These are phyloP conservation scores for Chenopodium quinoa DNA, from an alignment of 148 eudicot genomes.

Conservation along the genomic window DNA sequence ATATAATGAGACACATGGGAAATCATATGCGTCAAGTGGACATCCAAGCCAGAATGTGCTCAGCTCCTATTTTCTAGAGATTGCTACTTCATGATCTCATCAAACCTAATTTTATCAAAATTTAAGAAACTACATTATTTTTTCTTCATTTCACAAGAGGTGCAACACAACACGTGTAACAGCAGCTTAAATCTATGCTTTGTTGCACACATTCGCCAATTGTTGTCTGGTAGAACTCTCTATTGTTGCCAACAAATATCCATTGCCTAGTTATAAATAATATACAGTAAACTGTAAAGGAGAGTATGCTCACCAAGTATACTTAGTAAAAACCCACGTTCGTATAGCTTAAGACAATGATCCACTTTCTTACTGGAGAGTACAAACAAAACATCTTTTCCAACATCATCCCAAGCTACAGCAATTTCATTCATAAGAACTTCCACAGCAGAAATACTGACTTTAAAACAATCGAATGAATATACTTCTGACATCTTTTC, in stretches of 20 bases:
- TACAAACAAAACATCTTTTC: conserved; percentile 43
- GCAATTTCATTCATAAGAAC: conserved; percentile 38
- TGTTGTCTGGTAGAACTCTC: neutral
- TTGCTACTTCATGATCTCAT: neutral
- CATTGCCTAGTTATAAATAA: neutral
- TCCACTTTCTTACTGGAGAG: conserved; percentile 40
- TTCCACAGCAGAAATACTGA: conserved; percentile 33
- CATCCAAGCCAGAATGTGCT: neutral
- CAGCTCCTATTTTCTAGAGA: neutral
- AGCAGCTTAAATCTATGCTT: neutral
- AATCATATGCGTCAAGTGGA: neutral
- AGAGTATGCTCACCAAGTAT: conserved; percentile 53
- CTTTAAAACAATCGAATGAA: conserved; percentile 42
- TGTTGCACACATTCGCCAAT: neutral
- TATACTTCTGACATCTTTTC: conserved; percentile 38
- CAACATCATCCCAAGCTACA: conserved; percentile 46
- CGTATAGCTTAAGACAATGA: conserved; percentile 30
- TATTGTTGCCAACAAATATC: neutral
- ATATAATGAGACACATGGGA: neutral
- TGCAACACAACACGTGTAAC: neutral
- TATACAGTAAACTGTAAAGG: neutral
- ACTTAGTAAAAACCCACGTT: conserved; percentile 39
- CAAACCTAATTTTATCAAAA: neutral
- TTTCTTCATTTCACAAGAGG: neutral
- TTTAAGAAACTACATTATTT: neutral